Conservation (phyloP, 1,284 basidiomycete genomes). For the Exobasidium rhododendri region DNA sequence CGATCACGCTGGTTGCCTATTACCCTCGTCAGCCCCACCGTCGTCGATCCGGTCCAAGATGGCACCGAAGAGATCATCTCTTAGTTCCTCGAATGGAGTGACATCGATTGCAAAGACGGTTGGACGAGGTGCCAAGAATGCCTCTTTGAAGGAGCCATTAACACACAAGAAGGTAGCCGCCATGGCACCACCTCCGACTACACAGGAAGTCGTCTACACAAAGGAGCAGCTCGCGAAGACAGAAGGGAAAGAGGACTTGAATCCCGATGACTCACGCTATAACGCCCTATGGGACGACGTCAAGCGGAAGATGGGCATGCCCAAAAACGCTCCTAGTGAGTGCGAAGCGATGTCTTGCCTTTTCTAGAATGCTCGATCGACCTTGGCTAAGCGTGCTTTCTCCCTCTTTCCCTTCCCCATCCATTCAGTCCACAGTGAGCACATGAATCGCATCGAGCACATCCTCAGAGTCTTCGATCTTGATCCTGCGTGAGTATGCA, state of each 20-base stretch:
- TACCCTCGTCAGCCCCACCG: no score
- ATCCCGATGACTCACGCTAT: conserved; percentile 33
- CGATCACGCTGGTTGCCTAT: no score
- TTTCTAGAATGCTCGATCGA: background rate
- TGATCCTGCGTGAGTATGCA: conserved; percentile 34
- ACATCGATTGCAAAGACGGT: conserved; percentile 1
- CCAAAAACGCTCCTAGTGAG: conserved; percentile 24
- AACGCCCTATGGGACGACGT: conserved; percentile 36
- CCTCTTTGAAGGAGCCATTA: background rate
- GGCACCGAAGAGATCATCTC: background rate
- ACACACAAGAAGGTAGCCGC: background rate
- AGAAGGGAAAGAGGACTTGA: conserved; percentile 22
- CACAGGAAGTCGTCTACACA: background rate
- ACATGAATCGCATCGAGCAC: conserved; percentile 44
- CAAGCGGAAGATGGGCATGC: conserved; percentile 27
- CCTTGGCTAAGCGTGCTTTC: background rate
- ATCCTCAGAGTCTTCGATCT: conserved; percentile 51
- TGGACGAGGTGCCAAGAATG: background rate
- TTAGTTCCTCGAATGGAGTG: background rate
- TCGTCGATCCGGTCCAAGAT: background rate
- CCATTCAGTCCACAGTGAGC: conserved; percentile 37
- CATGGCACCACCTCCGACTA: background rate
- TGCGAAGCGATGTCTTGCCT: no score
- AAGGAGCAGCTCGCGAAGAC: conserved; percentile 18
- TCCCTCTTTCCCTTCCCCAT: conserved; percentile 18